A percentile compares a stretch with the other conserved stretches of the same genome.
phyloP scores from a whole-genome alignment of 345 rosid species.

The Eucalyptus tenuipes region DNA sequence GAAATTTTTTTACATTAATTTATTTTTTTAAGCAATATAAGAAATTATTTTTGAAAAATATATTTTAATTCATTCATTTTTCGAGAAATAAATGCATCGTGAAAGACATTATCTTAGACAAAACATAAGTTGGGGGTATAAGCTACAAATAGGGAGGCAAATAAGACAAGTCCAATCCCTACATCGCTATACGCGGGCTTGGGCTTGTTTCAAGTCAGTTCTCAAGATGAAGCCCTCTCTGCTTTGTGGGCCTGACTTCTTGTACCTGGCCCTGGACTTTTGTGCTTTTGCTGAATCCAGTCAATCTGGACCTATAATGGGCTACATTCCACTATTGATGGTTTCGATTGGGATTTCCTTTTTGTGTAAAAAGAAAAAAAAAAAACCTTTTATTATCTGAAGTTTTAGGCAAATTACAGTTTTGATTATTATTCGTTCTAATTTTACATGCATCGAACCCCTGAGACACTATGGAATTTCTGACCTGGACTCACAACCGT shows the following conservation, averaged over 20 bases:
- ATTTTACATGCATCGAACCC: not conserved
- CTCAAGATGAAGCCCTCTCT: not conserved
- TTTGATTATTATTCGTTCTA: not conserved
- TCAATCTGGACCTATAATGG: not conserved
- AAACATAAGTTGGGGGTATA: not conserved
- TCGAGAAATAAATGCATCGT: rapidly evolving
- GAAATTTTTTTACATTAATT: not conserved
- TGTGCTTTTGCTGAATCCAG: not conserved
- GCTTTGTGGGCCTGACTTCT: not conserved
- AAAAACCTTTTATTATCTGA: not conserved
- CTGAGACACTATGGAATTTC: not conserved
- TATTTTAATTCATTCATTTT: too few relatives aligned
- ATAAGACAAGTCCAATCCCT: not conserved
- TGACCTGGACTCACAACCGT: not conserved
- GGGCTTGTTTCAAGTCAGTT: not conserved
- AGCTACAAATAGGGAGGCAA: not conserved
- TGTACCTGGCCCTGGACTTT: not conserved
- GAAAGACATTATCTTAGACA: not conserved
- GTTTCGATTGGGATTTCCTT: not conserved
- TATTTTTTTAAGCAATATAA: too few relatives aligned
- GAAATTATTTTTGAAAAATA: too few relatives aligned
- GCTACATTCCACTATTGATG: not conserved
- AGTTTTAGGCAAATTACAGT: not conserved
- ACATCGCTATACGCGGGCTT: not conserved
- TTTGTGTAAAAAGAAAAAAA: not conserved